Evolutionary conservation across 495 filamentous ascomycete species (phyloP), one percentile per base, ranked within the genome.

Genomic region (Cryomyces antarcticus): DNA sequence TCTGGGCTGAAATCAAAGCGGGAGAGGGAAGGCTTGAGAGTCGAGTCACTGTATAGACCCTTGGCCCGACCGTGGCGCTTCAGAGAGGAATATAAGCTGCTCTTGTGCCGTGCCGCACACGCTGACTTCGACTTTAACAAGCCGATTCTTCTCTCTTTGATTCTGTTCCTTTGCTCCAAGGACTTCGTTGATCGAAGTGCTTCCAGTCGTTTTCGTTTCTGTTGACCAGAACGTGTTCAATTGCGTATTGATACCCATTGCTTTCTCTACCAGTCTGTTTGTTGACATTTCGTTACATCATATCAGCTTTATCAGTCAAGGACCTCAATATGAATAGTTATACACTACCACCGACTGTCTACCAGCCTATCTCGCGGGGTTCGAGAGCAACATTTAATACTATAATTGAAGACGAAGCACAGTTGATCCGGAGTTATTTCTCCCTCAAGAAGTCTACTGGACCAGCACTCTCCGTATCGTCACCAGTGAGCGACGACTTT

Each of bases 351-450:
- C 60, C 71, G 55, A 71, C 64, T 48, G 69, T 65, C 34, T 78
- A 72, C 59, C 58, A 63, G 57, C 72, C 78, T 48, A 73, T 72
- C 46, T 68, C 55, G 81, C 84, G 71, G 80, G 81, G 58, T 68
- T 73, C 68, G 62, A 71, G 68, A 56, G 30, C 41, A 11, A 46
- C 43, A 30, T 50, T 43, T 42, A 54, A 52, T 47, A 57, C 54
- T n/a, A 35, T 52, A 40, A 57, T 57, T 17, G 52, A 57, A 39
- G 53, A 56, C 44, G 27, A 31, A 12, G 47, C 53, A n/a, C 53
- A 56, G 31, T 39, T 52, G 7, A 17, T 6, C 37, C 6, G 7
- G 37, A 17, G 17, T 6, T 39, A 39, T 17, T 10, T 10, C 24
- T 17, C 37, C 6, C 6, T 39, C 7, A 7, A 7, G 24, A 6